Percentiles rank a stretch among this genome's conserved stretches.
Conservation (phyloP, 345 rosid genomes). For the Anacardium occidentale region DNA sequence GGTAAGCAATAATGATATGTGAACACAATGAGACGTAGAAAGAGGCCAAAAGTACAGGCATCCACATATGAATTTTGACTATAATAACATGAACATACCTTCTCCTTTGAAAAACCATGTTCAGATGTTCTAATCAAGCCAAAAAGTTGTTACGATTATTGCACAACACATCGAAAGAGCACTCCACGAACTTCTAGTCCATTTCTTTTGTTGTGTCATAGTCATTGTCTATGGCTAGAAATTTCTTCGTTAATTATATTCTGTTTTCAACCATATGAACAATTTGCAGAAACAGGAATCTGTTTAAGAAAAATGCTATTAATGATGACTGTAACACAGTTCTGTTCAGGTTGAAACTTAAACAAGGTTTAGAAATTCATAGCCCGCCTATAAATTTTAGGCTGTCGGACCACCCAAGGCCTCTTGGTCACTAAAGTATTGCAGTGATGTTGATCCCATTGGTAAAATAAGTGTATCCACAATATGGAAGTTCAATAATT, state of each 20-base stretch:
- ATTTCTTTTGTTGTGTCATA: slow-evolving; percentile 26
- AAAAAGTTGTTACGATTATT: slow-evolving; percentile 35
- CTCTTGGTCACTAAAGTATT: slow-evolving; percentile 22
- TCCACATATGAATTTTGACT: slow-evolving; percentile 17
- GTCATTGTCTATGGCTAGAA: not conserved
- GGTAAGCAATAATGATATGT: not conserved
- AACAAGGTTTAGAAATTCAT: not conserved
- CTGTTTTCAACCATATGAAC: not conserved
- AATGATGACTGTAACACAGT: not conserved
- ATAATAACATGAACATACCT: slow-evolving; percentile 7
- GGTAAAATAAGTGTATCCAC: not conserved
- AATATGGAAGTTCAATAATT: not conserved
- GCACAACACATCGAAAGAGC: slow-evolving; percentile 15
- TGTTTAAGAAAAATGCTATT: not conserved
- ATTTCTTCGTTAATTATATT: not conserved
- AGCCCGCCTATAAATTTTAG: slow-evolving; percentile 14
- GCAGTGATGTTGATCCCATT: slow-evolving; percentile 23
- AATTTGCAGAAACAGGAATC: not conserved
- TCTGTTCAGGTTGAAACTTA: not conserved
- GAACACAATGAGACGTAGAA: not conserved
- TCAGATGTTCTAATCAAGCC: slow-evolving; percentile 17
- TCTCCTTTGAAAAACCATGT: slow-evolving; percentile 23
- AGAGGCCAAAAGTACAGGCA: slow-evolving; percentile 2
- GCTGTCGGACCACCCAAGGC: slow-evolving; percentile 32
- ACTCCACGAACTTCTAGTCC: slow-evolving; percentile 14